These are phyloP conservation scores for Vachellia pachyceras DNA, from an alignment of 306 rosid genomes.

Conservation along the genomic window DNA sequence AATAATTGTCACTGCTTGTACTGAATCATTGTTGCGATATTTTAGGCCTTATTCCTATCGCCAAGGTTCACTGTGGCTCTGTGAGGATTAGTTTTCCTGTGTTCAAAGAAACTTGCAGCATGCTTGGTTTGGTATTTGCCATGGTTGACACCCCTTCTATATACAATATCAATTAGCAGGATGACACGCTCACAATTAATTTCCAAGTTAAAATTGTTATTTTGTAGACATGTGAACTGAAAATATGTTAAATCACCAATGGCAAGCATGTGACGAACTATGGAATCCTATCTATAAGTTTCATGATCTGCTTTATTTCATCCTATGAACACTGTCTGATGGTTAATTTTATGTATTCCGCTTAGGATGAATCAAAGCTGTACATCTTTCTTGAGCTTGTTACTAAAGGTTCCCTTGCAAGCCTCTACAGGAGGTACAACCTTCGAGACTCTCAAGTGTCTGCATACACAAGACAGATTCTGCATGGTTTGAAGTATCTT, in stretches of 20 bases:
- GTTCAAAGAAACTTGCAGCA: constrained; percentile 4
- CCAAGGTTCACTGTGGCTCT: not conserved
- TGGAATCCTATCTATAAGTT: constrained; percentile 9
- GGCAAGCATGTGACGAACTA: constrained; percentile 7
- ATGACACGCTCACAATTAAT: not conserved
- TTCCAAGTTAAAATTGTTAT: constrained; percentile 26
- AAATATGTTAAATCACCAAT: constrained; percentile 1
- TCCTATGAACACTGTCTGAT: constrained; percentile 13
- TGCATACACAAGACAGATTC: constrained; percentile 79
- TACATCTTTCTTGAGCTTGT: constrained; percentile 90
- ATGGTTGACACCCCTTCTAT: not conserved
- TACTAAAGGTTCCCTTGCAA: constrained; percentile 75
- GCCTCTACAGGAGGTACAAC: constrained; percentile 56
- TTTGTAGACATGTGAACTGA: not conserved
- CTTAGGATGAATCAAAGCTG: constrained; percentile 73
- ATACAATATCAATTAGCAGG: constrained; percentile 15
- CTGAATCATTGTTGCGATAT: constrained; percentile 18
- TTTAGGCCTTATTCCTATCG: constrained; percentile 8
- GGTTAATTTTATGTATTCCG: constrained; percentile 25
- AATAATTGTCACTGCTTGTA: not conserved
- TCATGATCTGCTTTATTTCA: constrained; percentile 20
- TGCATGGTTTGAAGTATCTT: constrained; percentile 83
- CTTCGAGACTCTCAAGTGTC: constrained; percentile 80
- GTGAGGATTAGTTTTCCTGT: not conserved
- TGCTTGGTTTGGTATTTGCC: not conserved